These are phyloP conservation scores for Ilyonectria robusta DNA, from an alignment of 2,329 filamentous ascomycete species.

Conservation along the genomic window DNA sequence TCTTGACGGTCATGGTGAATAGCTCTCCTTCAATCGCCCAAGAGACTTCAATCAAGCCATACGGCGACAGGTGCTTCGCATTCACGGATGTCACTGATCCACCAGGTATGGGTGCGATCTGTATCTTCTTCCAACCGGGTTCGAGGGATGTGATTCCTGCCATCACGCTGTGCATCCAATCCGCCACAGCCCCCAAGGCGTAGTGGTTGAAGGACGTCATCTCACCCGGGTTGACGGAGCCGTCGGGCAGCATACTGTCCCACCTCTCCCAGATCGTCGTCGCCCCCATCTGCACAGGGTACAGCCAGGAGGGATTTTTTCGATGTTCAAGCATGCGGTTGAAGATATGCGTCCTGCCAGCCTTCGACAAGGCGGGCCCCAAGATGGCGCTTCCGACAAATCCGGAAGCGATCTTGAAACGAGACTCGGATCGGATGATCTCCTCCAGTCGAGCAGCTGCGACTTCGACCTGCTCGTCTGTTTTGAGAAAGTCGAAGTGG, in stretches of 20 bases:
- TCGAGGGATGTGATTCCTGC: not conserved
- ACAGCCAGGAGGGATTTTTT: constrained; percentile 55
- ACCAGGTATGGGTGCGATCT: not conserved
- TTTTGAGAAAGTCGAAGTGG: constrained; percentile 36
- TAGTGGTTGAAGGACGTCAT: constrained; percentile 62
- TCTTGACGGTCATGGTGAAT: not conserved
- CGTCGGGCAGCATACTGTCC: constrained; percentile 56
- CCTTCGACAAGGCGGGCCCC: constrained; percentile 9
- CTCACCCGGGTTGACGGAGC: constrained; percentile 54
- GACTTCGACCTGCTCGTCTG: constrained; percentile 4
- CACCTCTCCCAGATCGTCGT: constrained; percentile 61
- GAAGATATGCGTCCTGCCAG: not conserved
- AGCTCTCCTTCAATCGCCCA: not conserved
- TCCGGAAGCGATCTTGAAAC: constrained; percentile 41
- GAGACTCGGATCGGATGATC: constrained; percentile 34
- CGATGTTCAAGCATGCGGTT: constrained; percentile 12
- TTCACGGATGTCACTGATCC: not conserved
- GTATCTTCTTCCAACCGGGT: not conserved
- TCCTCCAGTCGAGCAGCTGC: constrained; percentile 35
- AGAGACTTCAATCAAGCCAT: not conserved
- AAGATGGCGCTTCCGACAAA: constrained; percentile 54
- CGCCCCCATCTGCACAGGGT: constrained; percentile 56
- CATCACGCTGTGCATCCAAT: not conserved
- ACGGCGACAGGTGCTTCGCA: not conserved
- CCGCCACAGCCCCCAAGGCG: constrained; percentile 55